Evolutionary conservation across 176 grass and related monocot genomes (phyloP), one percentile per base, ranked within the genome.

Genomic region (Themeda triandra): DNA sequence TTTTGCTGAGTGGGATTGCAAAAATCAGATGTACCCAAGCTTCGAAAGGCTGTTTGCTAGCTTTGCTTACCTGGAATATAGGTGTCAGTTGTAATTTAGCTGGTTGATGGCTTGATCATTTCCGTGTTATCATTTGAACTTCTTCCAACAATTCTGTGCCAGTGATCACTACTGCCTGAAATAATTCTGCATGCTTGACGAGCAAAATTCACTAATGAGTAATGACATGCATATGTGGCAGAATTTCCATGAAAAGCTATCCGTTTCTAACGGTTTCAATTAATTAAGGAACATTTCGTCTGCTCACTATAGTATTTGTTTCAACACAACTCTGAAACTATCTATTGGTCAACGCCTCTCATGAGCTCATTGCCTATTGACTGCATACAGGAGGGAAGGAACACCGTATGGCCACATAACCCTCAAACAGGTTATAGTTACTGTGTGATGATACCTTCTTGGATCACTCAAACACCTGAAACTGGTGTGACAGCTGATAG

Each of bases 381-480:
- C 41, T 85, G 29, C 35, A 56, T 64, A 48, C 87, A 99, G 97
- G 93, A 96, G 84, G 97, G 97, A 72, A 96, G 84, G 84, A 96
- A 91, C 37, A 94, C 97, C 42, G 24, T 96, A 46, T 99, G 97
- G 97, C 97, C 97, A 80, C 97, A 99, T 88, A 96, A 96, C 77
- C 91, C 90, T 80, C 97, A 89, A 87, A 96, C 91, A 27, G 97
- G 97, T 25, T 99, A 92, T 91, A 99, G 97, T 88, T 99, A 94
- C 87, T 99, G 97, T 88, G 92, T 99, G 71, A 94, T 85, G 37
- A 74, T 99, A 53, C 97, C 97, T 81, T 99, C 97, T 84, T 99
- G 97, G 97, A 96, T 82, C 29, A 79, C 92, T 53, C 83, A 94
- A 87, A 82, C 92, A 76, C 81, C 87, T 27, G 97, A 99, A 86